These are phyloP conservation scores for Xenosphaeropsis pyriputrescens DNA, from an alignment of 2,329 filamentous ascomycete species.

Conservation along the genomic window DNA sequence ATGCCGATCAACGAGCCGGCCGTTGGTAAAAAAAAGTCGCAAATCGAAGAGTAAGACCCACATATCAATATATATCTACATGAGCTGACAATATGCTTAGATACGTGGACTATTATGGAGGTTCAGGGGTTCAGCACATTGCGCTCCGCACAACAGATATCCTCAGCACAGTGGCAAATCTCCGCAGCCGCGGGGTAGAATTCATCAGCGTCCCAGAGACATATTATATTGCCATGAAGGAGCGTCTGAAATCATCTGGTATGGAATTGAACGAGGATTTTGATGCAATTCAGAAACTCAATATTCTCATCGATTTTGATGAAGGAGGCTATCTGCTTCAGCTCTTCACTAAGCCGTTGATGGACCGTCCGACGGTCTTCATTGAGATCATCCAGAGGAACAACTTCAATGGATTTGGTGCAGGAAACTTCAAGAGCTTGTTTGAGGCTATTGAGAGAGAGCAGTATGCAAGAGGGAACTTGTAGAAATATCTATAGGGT, in stretches of 20 bases:
- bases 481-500: conserved; percentile 27
- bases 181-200: conserved; percentile 78
- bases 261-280: conserved; percentile 68
- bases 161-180: conserved; percentile 57
- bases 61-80: no score
- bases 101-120: conserved; percentile 79
- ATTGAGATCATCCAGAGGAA: conserved; percentile 92
- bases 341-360: conserved; percentile 69
- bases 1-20: conserved; percentile 99
- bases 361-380: conserved; percentile 92
- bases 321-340: conserved; percentile 72
- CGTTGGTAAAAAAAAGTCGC: conserved; percentile 73
- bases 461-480: conserved; percentile 72
- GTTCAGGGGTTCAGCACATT: conserved; percentile 86
- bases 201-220: conserved; percentile 83
- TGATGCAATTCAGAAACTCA: conserved; percentile 58
- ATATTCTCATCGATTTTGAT: conserved; percentile 91
- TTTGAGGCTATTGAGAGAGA: conserved; percentile 95
- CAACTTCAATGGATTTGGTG: conserved; percentile 82
- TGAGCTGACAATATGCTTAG: no score
- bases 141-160: conserved; percentile 75
- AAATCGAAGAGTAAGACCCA: conserved; percentile 60
- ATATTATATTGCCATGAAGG: conserved; percentile 69
- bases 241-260: conserved; percentile 50
- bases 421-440: conserved; percentile 87